These are phyloP conservation scores for Vitellaria paradoxa DNA, from an alignment of 179 eudicot species.

Conservation along the genomic window DNA sequence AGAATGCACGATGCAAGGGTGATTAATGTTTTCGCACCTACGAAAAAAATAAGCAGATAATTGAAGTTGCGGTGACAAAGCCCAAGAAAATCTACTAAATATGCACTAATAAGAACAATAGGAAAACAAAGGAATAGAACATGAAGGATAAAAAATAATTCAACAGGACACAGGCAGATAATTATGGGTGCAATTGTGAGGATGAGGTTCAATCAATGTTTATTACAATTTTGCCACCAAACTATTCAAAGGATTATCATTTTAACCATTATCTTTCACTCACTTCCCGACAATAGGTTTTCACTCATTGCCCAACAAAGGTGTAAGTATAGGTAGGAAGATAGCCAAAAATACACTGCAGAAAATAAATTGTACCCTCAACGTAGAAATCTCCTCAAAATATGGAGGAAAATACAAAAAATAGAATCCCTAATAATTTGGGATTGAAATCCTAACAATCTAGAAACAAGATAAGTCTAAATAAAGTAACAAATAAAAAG, in stretches of 20 bases:
- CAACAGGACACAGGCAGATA: neutral
- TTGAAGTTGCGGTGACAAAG: neutral
- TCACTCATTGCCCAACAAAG: neutral
- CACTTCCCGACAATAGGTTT: slow-evolving; percentile 6
- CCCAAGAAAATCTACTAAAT: neutral
- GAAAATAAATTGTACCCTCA: too few relatives aligned
- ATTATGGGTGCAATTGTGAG: neutral
- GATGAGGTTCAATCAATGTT: neutral
- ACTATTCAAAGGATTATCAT: neutral
- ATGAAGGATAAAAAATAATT: neutral
- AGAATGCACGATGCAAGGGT: slow-evolving; percentile 44
- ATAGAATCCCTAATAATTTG: too few relatives aligned
- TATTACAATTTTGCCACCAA: neutral
- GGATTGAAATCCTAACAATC: too few relatives aligned
- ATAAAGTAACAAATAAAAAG: too few relatives aligned
- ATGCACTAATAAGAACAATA: neutral
- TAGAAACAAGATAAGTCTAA: too few relatives aligned
- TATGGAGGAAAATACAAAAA: too few relatives aligned
- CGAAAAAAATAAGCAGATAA: slow-evolving; percentile 8
- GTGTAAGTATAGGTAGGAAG: neutral
- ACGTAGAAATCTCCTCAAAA: too few relatives aligned
- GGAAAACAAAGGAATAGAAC: neutral
- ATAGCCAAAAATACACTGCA: too few relatives aligned
- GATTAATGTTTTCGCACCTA: slow-evolving; percentile 72
- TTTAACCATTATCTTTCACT: neutral